Evolutionary conservation across 148 eudicot genomes (phyloP), one percentile per base, ranked within the genome.

Genomic region (Bassia scoparia): DNA sequence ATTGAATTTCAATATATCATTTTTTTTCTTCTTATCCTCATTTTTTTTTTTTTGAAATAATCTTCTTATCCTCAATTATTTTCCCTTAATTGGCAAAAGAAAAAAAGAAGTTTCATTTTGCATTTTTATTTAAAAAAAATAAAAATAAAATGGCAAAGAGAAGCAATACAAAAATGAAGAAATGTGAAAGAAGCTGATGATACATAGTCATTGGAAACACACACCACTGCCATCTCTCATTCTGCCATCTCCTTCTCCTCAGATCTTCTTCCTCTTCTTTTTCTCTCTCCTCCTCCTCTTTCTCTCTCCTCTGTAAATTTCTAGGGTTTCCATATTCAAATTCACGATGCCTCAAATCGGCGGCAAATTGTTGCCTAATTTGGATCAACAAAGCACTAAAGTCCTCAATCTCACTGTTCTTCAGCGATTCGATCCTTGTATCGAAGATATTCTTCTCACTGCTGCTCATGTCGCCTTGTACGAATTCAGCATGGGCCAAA

Each of bases 401-500:
- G 20, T 80, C 50, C 91, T 91, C 3, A 91, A 91, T 78, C 85
- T 91, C 48, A 91, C 93, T 9, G 97, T 91, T 63, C 91, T 91
- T 58, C 97, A 91, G 70, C 76, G 97, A 30, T 87, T 89, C 34
- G 97, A 89, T 83, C 88, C 97, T 35, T 82, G 52, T 62, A 79
- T 91, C 55, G 86, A 84, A 52, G 97, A 89, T 72, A 91, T 91
- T 76, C 79, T 91, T 44, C 81, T 89, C 71, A 91, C 97, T 27
- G 88, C 91, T 68, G 86, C 97, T 53, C 97, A 91, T 71, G 97
- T 91, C 66, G 86, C 97, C 44, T 84, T 89, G 61, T 91, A 91
- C 77, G 89, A 81, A 63, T 91, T 91, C 89, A 84, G 87, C 73
- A 81, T 89, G 74, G 89, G 83, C 69, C 83, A 68, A 44, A 87